Conservation (phyloP, 139 green algal species). For the Picochlorum sp. region DNA sequence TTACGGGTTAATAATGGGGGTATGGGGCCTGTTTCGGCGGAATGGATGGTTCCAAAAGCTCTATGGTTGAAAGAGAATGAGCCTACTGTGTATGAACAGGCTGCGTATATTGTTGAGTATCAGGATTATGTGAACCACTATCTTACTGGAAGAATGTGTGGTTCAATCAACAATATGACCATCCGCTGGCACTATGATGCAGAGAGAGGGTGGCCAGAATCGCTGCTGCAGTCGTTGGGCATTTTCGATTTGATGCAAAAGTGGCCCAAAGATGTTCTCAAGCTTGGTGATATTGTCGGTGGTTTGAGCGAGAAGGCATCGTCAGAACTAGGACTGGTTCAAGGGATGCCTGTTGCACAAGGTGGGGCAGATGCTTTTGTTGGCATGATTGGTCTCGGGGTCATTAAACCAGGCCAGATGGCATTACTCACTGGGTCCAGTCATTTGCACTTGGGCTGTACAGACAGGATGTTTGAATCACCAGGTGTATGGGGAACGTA, state of each 20-base stretch:
- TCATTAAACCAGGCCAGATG: slow-evolving; percentile 56
- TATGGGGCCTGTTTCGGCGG: slow-evolving; percentile 52
- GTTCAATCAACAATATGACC: slow-evolving; percentile 53
- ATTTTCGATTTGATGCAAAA: slow-evolving; percentile 45
- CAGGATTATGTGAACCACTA: slow-evolving; percentile 66
- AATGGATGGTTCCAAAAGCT: slow-evolving; percentile 76
- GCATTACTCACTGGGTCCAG: slow-evolving; percentile 70
- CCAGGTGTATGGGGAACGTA: slow-evolving; percentile 71
- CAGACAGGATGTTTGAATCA: slow-evolving; percentile 39
- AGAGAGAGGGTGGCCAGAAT: slow-evolving; percentile 17
- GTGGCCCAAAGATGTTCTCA: slow-evolving; percentile 56
- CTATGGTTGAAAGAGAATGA: slow-evolving; percentile 43
- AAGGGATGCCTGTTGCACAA: slow-evolving; percentile 53
- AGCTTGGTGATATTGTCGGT: slow-evolving; percentile 48
- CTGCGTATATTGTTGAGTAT: slow-evolving; percentile 62
- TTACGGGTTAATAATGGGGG: slow-evolving; percentile 65
- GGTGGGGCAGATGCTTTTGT: slow-evolving; percentile 67
- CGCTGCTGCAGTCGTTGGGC: slow-evolving; percentile 42
- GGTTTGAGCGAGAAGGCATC: slow-evolving; percentile 47
- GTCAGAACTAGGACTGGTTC: slow-evolving; percentile 48
- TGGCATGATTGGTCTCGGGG: slow-evolving; percentile 71
- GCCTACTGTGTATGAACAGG: slow-evolving; percentile 32
- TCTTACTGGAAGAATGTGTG: slow-evolving; percentile 59
- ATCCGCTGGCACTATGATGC: slow-evolving; percentile 71
- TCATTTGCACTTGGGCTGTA: slow-evolving; percentile 69